Evolutionary conservation across 2,329 filamentous ascomycete genomes (phyloP).

Genomic region (Ascochyta rabiei): DNA sequence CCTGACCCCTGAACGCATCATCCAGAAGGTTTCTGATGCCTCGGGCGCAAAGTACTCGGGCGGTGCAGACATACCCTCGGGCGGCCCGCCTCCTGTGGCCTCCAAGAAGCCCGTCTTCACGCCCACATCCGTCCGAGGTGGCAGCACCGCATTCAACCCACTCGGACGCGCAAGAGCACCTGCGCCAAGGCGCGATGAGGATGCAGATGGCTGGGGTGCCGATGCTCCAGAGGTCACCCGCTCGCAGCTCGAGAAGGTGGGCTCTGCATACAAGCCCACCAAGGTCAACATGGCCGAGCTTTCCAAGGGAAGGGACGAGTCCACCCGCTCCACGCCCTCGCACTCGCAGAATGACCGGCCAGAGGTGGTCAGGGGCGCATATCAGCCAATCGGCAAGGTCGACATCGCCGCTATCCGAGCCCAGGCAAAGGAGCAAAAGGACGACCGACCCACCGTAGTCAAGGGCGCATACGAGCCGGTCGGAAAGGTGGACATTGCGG

Average conservation of each 20-base stretch:
- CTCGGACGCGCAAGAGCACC: constrained; percentile 67
- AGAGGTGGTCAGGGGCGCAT: constrained; percentile 81
- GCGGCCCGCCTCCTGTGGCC: constrained; percentile 70
- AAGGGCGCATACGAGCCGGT: constrained; percentile 95
- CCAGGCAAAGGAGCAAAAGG: constrained; percentile 69
- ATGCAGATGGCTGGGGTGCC: constrained; percentile 90
- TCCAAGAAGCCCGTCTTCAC: constrained; percentile 93
- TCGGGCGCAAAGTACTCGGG: constrained; percentile 94
- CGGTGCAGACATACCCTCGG: constrained; percentile 61
- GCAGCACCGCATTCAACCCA: constrained; percentile 67
- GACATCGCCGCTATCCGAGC: constrained; percentile 89
- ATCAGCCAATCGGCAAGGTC: constrained; percentile 96
- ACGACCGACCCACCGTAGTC: constrained; percentile 82
- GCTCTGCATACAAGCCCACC: constrained; percentile 90
- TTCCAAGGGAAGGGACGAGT: constrained; percentile 72
- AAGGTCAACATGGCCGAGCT: constrained; percentile 93
- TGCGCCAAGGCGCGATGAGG: constrained; percentile 63
- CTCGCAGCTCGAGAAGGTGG: constrained; percentile 87
- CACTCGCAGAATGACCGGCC: constrained; percentile 54
- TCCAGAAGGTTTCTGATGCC: constrained; percentile 92
- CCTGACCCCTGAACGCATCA: constrained; percentile 82
- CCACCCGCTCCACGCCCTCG: constrained; percentile 64
- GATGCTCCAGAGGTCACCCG: constrained; percentile 92
- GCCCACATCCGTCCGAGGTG: constrained; percentile 69
- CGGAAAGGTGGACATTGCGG: constrained; percentile 95